Evolutionary conservation across 176 grass and related monocot genomes (phyloP), one percentile per base, ranked within the genome.

Genomic region (Eragrostis nindensis): DNA sequence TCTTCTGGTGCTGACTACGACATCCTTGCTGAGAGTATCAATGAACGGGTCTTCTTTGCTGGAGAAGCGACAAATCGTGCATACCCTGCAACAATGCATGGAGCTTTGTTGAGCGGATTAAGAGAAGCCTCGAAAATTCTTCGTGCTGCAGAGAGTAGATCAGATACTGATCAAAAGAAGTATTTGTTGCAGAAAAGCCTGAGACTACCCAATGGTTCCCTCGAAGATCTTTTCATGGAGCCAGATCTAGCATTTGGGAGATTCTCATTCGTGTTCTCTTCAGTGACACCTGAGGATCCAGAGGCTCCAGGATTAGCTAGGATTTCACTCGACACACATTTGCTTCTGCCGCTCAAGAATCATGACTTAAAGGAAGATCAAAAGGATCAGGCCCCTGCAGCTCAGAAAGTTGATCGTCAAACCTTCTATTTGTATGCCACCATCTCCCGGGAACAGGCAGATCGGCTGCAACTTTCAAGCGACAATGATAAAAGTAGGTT

Each of bases 61-160:
- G 95, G 95, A 66, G 95, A 98, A 74, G 92, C 95, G 0, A 98
- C 95, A 30, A 93, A 76, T 72, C 85, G 92, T 52, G 82, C 91
- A 57, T 92, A 98, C 65, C 95, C 95, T 62, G 95, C 95, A 18
- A 98, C 95, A 0, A 98, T 98, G 95, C 95, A 98, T 66, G 95
- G 95, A 49, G 95, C 95, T 66, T 93, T 98, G 76, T 70, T 98
- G 72, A 98, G 95, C 7, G 95, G 95, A 66, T 76, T 98, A 49
- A 94, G 92, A 68, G 95, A 98, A 80, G 95, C 95, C 74, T 88
- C 86, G 47, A 80, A 75, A 48, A 94, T 98, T 70, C 73, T 81
- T 25, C 70, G 82, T 39, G 90, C 88, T 24, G 70, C 77, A 38
- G 80, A 86, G 42, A 77, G 53, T 55, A 79, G 71, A 38, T 40